phyloP scores from a whole-genome alignment of 2,329 filamentous ascomycete genomes.

The Aspergillus uvarum region DNA sequence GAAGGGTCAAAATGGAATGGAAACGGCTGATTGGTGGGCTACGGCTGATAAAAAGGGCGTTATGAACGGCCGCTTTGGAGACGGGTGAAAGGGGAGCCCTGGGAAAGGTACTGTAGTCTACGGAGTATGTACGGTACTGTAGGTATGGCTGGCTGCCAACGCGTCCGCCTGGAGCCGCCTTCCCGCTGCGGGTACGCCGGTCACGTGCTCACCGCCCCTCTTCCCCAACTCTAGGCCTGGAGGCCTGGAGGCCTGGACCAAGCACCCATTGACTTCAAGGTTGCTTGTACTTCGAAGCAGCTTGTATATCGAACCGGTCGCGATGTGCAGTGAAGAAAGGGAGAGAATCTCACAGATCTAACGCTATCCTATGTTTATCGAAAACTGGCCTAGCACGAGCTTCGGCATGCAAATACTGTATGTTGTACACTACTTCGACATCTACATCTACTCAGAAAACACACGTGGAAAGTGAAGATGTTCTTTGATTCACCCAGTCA shows the following conservation, averaged over 20 bases:
- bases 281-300: too few relatives aligned
- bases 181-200: not conserved
- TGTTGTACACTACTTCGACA: not conserved
- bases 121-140: too few relatives aligned
- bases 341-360: too few relatives aligned
- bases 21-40: constrained; percentile 35
- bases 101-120: too few relatives aligned
- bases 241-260: too few relatives aligned
- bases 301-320: too few relatives aligned
- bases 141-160: not conserved
- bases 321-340: too few relatives aligned
- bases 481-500: constrained; percentile 1
- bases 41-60: constrained; percentile 35
- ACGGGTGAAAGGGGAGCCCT: not conserved
- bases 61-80: constrained; percentile 43
- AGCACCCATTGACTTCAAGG: too few relatives aligned
- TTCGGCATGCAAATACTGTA: not conserved
- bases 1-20: constrained; percentile 24
- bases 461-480: not conserved
- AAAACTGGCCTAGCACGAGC: too few relatives aligned
- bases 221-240: not conserved
- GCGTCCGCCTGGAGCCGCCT: not conserved
- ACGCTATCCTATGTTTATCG: too few relatives aligned
- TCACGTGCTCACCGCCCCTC: constrained; percentile 21
- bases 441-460: not conserved